Conservation (phyloP, 306 rosid species). For the Fagus sylvatica region DNA sequence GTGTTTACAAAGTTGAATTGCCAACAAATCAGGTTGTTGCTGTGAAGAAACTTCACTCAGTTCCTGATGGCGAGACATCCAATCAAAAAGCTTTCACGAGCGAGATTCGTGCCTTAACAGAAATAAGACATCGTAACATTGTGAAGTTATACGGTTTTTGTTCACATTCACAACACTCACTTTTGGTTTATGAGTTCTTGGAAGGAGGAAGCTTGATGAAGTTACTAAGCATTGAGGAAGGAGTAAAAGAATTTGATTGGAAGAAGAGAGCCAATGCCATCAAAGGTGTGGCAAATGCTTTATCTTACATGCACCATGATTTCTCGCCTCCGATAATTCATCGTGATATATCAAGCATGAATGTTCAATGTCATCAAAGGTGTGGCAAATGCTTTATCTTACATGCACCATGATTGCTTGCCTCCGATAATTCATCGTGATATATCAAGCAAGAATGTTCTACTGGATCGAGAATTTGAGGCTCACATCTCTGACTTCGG, state of each 20-base stretch:
- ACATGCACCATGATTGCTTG: too few species aligned
- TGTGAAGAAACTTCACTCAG: conserved; percentile 30
- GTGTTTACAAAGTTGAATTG: conserved; percentile 29
- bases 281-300: conserved; percentile 42
- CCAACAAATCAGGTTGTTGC: conserved; percentile 28
- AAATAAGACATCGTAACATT: conserved; percentile 25
- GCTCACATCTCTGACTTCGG: too few species aligned
- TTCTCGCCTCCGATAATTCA: neutral
- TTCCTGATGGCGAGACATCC: neutral
- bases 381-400: too few species aligned
- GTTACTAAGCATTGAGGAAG: conserved; percentile 10
- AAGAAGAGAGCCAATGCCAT: conserved; percentile 27
- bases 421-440: too few species aligned
- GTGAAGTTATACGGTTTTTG: conserved; percentile 26
- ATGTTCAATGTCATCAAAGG: too few species aligned
- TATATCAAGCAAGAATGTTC: too few species aligned
- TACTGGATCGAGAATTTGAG: too few species aligned
- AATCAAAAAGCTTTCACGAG: conserved; percentile 5
- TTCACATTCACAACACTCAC: conserved; percentile 7
- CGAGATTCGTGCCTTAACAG: conserved; percentile 25
- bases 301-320: conserved; percentile 26
- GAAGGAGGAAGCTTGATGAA: conserved; percentile 11
- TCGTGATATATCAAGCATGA: too few species aligned
- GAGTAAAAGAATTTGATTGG: conserved; percentile 24
- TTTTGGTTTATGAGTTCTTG: conserved; percentile 10